These are phyloP conservation scores for Citrullus colocynthis DNA, from an alignment of 306 rosid genomes.

Conservation along the genomic window DNA sequence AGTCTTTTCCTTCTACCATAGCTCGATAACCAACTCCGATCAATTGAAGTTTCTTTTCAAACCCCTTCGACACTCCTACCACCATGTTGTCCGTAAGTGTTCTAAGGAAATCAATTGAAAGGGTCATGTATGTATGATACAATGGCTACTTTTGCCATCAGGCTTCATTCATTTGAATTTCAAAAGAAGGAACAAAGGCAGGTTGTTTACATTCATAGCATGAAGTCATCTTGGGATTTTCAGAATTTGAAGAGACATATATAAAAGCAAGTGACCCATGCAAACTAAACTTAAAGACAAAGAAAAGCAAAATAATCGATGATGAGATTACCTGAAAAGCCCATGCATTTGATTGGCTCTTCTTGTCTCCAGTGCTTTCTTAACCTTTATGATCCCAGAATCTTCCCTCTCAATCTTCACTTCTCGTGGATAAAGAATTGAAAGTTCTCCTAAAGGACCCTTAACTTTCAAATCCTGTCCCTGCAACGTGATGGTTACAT, in stretches of 20 bases:
- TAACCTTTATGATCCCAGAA: slow-evolving; percentile 40
- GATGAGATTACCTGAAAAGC: slow-evolving; percentile 63
- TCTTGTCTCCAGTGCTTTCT: slow-evolving; percentile 65
- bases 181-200: not conserved
- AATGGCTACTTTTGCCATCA: not conserved
- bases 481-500: slow-evolving; percentile 58
- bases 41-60: slow-evolving; percentile 82
- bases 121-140: not conserved
- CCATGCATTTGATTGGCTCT: slow-evolving; percentile 96
- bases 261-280: not conserved
- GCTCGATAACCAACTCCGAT: slow-evolving; percentile 98
- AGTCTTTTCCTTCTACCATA: slow-evolving; percentile 51
- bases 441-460: slow-evolving; percentile 89
- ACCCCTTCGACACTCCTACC: slow-evolving; percentile 94
- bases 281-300: not conserved
- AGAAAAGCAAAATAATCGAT: not conserved
- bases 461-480: slow-evolving; percentile 66
- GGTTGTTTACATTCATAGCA: not conserved
- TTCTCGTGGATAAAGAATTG: slow-evolving; percentile 67
- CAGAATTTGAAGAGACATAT: not conserved
- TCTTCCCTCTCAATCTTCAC: slow-evolving; percentile 55
- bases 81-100: slow-evolving; percentile 87
- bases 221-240: not conserved
- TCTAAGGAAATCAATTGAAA: slow-evolving; percentile 32
- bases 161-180: not conserved